Evolutionary conservation across 345 rosid species (phyloP).

Genomic region (Physaria fendleri): DNA sequence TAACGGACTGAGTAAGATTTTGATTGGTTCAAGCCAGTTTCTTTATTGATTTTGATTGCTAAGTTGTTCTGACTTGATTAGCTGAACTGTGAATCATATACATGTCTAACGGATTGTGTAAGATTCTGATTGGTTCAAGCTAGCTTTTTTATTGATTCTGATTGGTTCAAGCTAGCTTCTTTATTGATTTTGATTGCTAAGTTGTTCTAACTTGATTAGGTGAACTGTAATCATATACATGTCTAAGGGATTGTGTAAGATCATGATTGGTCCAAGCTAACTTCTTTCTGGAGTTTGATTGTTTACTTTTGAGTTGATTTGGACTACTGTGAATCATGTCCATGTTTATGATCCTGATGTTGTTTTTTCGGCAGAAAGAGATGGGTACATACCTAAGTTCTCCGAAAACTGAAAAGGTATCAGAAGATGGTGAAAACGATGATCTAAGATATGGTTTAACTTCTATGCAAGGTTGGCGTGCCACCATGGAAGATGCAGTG

Average conservation of each 20-base stretch:
- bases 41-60: not conserved
- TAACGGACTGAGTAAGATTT: not conserved
- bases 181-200: not conserved
- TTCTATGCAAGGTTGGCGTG: conserved; percentile 90
- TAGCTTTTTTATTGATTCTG: not conserved
- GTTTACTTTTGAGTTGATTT: no score
- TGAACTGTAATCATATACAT: not conserved
- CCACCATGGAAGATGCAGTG: conserved; percentile 91
- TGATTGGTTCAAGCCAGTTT: not conserved
- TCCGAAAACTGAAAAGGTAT: conserved; percentile 71
- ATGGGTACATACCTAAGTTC: conserved; percentile 80
- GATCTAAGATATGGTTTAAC: conserved; percentile 60
- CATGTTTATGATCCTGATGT: no score
- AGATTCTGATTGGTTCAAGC: not conserved
- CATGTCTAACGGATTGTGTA: not conserved
- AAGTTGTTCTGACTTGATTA: not conserved
- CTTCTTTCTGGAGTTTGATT: no score
- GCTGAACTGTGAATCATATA: not conserved
- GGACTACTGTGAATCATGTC: no score
- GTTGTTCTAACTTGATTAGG: not conserved
- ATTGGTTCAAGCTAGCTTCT: no score
- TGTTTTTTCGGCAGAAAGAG: conserved; percentile 12
- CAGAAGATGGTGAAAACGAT: conserved; percentile 66
- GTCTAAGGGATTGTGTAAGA: not conserved
- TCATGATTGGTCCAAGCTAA: no score